A percentile compares a stretch with the other conserved stretches of the same genome.
These are phyloP conservation scores for Plectranthus barbatus DNA, from an alignment of 257 asterid species.

Conservation along the genomic window DNA sequence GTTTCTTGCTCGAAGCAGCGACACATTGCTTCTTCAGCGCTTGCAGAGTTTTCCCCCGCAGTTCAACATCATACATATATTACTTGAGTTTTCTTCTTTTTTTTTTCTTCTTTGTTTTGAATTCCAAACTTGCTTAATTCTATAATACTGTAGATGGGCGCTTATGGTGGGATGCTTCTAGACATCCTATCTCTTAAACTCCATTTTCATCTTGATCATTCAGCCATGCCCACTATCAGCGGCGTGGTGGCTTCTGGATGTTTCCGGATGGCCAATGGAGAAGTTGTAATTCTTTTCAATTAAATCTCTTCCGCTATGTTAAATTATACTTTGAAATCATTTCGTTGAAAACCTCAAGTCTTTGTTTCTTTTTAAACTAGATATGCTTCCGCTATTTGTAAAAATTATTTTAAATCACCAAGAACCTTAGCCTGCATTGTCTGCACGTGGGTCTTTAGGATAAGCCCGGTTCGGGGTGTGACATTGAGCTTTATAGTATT, in stretches of 20 bases:
- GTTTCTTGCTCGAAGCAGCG: slow-evolving; percentile 25
- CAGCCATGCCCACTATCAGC: slow-evolving; percentile 41
- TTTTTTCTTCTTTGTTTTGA: too few relatives aligned
- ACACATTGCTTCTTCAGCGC: slow-evolving; percentile 60
- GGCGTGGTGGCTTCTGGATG: slow-evolving; percentile 23
- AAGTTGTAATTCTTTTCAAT: too few relatives aligned
- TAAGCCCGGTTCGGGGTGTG: too few relatives aligned
- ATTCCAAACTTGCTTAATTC: neutral
- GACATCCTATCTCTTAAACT: slow-evolving; percentile 18
- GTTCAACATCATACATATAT: neutral
- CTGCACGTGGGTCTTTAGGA: too few relatives aligned
- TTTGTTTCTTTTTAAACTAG: too few relatives aligned
- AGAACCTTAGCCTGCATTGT: too few relatives aligned
- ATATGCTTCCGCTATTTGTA: too few relatives aligned
- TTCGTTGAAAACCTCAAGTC: too few relatives aligned
- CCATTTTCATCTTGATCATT: slow-evolving; percentile 26
- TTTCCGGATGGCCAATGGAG: neutral
- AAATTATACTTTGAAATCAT: too few relatives aligned
- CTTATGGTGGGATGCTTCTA: slow-evolving; percentile 35
- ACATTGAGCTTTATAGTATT: too few relatives aligned
- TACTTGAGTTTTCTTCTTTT: neutral
- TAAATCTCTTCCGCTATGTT: too few relatives aligned
- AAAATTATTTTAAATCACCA: too few relatives aligned
- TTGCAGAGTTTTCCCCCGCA: slow-evolving; percentile 52
- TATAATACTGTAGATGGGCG: slow-evolving; percentile 46